Percentiles rank a stretch among this genome's conserved stretches.
Evolutionary conservation across 495 filamentous ascomycete species (phyloP).

Genomic region (Physcia stellaris): DNA sequence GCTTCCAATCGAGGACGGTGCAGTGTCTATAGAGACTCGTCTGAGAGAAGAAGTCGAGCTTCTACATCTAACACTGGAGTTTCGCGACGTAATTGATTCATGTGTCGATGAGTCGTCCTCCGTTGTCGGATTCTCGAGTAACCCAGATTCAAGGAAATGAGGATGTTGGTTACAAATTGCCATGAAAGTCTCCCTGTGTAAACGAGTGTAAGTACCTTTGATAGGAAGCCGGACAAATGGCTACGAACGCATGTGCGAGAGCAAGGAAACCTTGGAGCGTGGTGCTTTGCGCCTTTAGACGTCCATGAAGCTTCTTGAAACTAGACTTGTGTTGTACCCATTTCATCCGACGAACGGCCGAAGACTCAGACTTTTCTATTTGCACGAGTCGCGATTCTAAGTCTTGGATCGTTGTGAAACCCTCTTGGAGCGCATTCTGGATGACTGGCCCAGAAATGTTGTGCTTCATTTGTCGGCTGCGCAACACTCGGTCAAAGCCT

Average conservation of each 20-base stretch:
- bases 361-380: conserved; percentile 3
- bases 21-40: conserved; percentile 5
- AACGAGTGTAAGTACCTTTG: neutral
- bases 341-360: conserved; percentile 7
- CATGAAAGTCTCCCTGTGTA: conserved; percentile 6
- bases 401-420: conserved; percentile 4
- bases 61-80: neutral
- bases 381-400: conserved; percentile 1
- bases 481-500: conserved; percentile 8
- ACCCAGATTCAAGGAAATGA: conserved; percentile 4
- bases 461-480: conserved; percentile 9
- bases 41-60: conserved; percentile 3
- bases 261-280: conserved; percentile 8
- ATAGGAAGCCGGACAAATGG: no score
- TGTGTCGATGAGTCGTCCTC: conserved; percentile 1
- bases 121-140: conserved; percentile 1
- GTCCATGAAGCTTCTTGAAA: conserved; percentile 6
- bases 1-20: conserved; percentile 4
- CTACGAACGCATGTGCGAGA: conserved; percentile 6
- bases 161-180: conserved; percentile 3
- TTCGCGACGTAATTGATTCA: no score
- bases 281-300: conserved; percentile 5
- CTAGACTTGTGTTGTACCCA: conserved; percentile 8
- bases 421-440: conserved; percentile 2
- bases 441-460: conserved; percentile 9